Conservation (phyloP, 139 green algal genomes). For the Microglena sp. region DNA sequence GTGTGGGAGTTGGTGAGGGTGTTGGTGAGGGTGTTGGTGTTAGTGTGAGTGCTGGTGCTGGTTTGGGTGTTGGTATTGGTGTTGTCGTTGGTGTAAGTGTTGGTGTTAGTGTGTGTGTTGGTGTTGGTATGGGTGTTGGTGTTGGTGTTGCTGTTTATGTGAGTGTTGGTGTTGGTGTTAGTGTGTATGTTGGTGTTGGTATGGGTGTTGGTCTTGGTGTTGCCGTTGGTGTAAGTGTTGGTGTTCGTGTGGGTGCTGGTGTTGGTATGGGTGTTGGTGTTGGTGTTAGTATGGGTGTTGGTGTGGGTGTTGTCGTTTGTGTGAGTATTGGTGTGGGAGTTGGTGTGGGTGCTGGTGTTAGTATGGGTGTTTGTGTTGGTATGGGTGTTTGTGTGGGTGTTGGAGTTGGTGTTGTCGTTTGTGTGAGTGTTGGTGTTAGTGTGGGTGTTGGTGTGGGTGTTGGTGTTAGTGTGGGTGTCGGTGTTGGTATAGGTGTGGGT, state of each 20-base stretch:
- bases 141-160: neutral
- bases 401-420: too few relatives aligned
- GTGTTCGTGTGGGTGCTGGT: too few relatives aligned
- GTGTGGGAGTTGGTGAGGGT: neutral
- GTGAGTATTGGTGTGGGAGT: neutral
- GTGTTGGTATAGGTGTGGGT: too few relatives aligned
- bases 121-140: neutral
- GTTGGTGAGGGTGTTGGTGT: neutral
- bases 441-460: too few relatives aligned
- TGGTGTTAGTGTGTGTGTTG: neutral
- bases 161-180: neutral
- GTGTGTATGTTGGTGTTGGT: neutral
- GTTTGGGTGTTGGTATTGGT: neutral
- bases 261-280: too few relatives aligned
- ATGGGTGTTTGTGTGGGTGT: too few relatives aligned
- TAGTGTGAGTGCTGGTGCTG: neutral
- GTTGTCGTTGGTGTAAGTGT: neutral
- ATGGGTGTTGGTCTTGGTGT: neutral
- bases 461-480: too few relatives aligned
- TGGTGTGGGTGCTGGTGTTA: neutral
- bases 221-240: neutral
- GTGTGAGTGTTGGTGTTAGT: too few relatives aligned
- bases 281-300: too few relatives aligned
- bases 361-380: too few relatives aligned
- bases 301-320: neutral